Conservation (phyloP, 257 asterid genomes). For the Eucommia ulmoides region DNA sequence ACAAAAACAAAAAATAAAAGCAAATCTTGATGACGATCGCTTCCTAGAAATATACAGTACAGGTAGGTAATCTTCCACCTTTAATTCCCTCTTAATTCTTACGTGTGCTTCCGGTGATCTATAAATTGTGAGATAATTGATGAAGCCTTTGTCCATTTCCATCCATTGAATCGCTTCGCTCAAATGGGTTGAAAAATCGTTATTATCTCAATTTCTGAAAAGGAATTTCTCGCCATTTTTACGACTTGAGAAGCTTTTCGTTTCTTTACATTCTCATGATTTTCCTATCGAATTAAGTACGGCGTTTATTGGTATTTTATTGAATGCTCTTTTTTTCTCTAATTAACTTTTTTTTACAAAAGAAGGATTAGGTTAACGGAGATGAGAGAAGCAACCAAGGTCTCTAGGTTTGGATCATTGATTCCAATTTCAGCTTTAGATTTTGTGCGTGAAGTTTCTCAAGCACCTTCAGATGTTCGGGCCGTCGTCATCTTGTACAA, state of each 20-base stretch:
- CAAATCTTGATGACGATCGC: conserved; percentile 70
- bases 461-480: conserved; percentile 89
- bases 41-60: conserved; percentile 79
- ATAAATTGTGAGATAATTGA: too few relatives aligned
- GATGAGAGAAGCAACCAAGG: conserved; percentile 69
- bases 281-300: too few relatives aligned
- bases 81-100: too few relatives aligned
- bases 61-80: conserved; percentile 31
- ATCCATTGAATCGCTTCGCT: too few relatives aligned
- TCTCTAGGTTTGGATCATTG: conserved; percentile 77
- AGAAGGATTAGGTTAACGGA: conserved; percentile 87
- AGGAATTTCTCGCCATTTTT: too few relatives aligned
- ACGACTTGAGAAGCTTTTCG: too few relatives aligned
- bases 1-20: too few relatives aligned
- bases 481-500: conserved; percentile 76
- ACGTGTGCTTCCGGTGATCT: too few relatives aligned
- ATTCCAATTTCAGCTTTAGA: conserved; percentile 89
- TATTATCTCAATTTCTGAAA: too few relatives aligned
- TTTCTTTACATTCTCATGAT: too few relatives aligned
- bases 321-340: neutral
- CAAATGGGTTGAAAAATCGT: too few relatives aligned
- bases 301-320: neutral
- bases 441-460: conserved; percentile 94
- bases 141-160: too few relatives aligned
- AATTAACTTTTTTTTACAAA: neutral